Conservation (phyloP, 2,329 filamentous ascomycete species). For the Neurospora sp. region DNA sequence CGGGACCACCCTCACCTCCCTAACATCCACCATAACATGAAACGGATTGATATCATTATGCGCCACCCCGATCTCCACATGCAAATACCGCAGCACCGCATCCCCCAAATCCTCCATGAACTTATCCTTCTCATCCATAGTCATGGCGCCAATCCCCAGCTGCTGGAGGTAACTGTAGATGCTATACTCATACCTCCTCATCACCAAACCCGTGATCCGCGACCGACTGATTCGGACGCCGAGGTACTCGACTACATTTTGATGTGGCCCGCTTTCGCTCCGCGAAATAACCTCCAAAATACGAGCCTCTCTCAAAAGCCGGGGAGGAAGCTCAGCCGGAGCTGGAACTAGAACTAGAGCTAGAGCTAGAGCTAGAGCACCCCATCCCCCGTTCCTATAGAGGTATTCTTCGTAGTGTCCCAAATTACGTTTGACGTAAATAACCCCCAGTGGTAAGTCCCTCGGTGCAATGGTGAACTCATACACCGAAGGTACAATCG, state of each 20-base stretch:
- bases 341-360: too few relatives aligned
- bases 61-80: neutral
- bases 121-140: neutral
- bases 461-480: neutral
- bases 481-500: too few relatives aligned
- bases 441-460: accelerated
- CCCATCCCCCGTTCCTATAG: neutral
- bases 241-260: neutral
- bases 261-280: neutral
- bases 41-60: neutral
- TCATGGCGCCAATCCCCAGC: neutral
- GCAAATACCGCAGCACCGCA: neutral
- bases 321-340: neutral
- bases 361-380: too few relatives aligned
- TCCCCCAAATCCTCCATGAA: neutral
- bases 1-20: neutral
- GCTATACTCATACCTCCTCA: neutral
- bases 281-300: neutral
- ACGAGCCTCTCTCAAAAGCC: neutral
- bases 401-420: neutral
- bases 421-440: neutral
- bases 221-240: neutral
- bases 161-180: neutral
- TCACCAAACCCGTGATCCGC: neutral
- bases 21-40: neutral